Evolutionary conservation across 306 rosid genomes (phyloP), one percentile per base, ranked within the genome.

Genomic region (Fragaria iinumae): DNA sequence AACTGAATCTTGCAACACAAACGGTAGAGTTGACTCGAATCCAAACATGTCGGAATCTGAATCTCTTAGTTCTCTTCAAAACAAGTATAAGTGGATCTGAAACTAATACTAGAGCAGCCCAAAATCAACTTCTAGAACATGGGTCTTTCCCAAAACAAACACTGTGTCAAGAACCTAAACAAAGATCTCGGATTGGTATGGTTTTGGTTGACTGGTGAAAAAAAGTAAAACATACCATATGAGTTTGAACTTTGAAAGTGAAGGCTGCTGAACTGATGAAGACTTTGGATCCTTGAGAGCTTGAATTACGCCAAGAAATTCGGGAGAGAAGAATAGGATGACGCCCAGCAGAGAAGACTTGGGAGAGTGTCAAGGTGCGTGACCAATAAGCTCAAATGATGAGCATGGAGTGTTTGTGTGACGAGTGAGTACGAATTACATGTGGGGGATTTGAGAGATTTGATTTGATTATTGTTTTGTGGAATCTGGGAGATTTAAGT

Each of bases 41-140:
- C 79, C 55, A 76, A 71, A 48, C 56, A 39, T 17, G 32, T 64
- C n/a, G 12, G 79, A 38, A 45, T 80, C 38, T 56, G 41, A 66
- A 67, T 1, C 25, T n/a, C 48, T 48, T 49, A 48, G 72, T 18
- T 74, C 47, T 57, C 72, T 64, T 72, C 50, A 47, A 74, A 48
- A 5, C 7, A 25, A 36, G 18, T 64, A 74, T 18, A 62, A 77
- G 48, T 63, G 79, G 86, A 89, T 84, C 90, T 84, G 66, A 39
- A 55, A 63, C 53, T 25, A 29, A 80, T 13, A 72, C 53, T 49
- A 67, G 69, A 44, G 45, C 11, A 67, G 3, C 41, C 44, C 23
- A 64, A 64, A 43, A 32, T 64, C 45, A 29, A 34, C 8, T 64
- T 34, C 20, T 25, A 60, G 66, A 17, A 59, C 36, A 25, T 60